These are phyloP conservation scores for Viola odorata DNA, from an alignment of 345 rosid genomes.

Conservation along the genomic window DNA sequence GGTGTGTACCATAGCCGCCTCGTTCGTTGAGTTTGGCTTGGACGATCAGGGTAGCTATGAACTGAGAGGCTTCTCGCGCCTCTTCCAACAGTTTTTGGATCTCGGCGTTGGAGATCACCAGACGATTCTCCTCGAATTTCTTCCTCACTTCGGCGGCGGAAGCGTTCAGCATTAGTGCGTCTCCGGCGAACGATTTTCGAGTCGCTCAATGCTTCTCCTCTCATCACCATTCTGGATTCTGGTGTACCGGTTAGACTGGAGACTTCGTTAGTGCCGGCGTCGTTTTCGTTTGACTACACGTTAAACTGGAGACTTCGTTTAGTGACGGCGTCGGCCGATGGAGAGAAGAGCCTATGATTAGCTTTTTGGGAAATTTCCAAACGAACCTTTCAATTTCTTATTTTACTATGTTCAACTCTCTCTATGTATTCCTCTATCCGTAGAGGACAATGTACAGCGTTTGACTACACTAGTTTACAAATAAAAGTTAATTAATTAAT, in stretches of 20 bases:
- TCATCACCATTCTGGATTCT: constrained; percentile 9
- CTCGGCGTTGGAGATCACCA: constrained; percentile 50
- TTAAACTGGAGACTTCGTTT: too few species aligned
- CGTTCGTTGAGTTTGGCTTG: constrained; percentile 88
- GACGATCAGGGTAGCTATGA: constrained; percentile 83
- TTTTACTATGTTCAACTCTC: too few species aligned
- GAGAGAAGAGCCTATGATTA: too few species aligned
- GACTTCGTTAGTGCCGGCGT: too few species aligned
- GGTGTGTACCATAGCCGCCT: constrained; percentile 75
- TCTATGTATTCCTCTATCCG: too few species aligned
- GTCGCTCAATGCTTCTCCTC: constrained; percentile 38
- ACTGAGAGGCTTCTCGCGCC: constrained; percentile 76
- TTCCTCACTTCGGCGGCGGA: constrained; percentile 49
- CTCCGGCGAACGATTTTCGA: constrained; percentile 57
- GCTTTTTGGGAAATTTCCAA: too few species aligned
- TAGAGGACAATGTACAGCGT: too few species aligned
- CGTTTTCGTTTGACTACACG: too few species aligned
- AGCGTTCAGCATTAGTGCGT: constrained; percentile 60
- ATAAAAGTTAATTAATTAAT: too few species aligned
- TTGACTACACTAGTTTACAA: too few species aligned
- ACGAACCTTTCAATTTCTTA: too few species aligned
- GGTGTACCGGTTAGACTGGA: not conserved
- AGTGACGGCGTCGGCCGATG: too few species aligned
- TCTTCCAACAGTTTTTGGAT: constrained; percentile 65
- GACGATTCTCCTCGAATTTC: constrained; percentile 69